Conservation (phyloP, 2,329 filamentous ascomycete genomes). For the Phyllosticta citriasiana region DNA sequence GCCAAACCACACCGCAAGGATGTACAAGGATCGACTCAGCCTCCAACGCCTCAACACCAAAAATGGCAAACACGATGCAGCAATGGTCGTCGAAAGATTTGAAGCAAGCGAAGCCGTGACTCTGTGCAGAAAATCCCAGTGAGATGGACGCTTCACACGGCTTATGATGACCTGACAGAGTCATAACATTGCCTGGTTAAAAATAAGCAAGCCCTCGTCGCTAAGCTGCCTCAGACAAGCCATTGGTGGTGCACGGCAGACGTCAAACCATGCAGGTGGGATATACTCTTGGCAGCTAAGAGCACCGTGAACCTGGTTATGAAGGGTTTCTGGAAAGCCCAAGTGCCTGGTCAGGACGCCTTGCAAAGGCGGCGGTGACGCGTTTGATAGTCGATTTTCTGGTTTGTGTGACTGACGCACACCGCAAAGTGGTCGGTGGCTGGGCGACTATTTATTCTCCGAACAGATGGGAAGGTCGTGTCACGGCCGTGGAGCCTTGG, state of each 20-base stretch:
- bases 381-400: background rate
- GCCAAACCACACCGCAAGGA: background rate
- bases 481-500: background rate
- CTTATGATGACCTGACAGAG: background rate
- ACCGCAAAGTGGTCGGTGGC: background rate
- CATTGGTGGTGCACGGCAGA: conserved; percentile 2
- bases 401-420: background rate
- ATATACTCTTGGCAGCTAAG: background rate
- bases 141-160: background rate
- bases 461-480: background rate
- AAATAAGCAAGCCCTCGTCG: background rate
- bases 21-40: background rate
- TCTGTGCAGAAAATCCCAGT: background rate
- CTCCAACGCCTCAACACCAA: background rate
- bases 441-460: conserved; percentile 7
- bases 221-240: background rate
- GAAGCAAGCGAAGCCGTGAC: background rate
- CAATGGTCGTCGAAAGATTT: background rate
- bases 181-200: background rate
- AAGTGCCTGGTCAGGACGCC: background rate
- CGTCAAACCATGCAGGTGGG: conserved; percentile 5
- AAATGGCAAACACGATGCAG: background rate
- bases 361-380: background rate
- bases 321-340: background rate
- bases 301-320: conserved; percentile 5